Evolutionary conservation across 2,329 filamentous ascomycete genomes (phyloP).

Genomic region (Pseudocercospora macadamiae): DNA sequence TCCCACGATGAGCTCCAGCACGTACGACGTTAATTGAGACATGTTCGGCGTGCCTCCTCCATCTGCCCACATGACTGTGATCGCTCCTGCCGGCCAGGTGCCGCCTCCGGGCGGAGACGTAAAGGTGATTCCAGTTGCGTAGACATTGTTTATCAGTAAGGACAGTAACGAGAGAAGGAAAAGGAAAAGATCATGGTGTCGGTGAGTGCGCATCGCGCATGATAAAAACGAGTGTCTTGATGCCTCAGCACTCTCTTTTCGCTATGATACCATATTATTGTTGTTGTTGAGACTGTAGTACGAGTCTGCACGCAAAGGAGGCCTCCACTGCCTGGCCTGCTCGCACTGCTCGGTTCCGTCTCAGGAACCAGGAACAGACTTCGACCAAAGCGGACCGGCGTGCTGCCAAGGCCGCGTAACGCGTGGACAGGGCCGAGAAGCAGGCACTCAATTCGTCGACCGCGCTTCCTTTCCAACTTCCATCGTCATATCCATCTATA

Average conservation of each 20-base stretch:
- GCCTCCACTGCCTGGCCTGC: too few species aligned
- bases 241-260: too few species aligned
- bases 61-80: conserved; percentile 26
- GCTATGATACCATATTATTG: conserved; percentile 1
- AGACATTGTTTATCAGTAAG: conserved; percentile 17
- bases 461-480: too few species aligned
- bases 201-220: conserved; percentile 15
- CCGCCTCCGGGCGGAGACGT: conserved; percentile 23
- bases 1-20: conserved; percentile 25
- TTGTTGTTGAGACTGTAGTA: background rate
- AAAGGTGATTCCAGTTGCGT: conserved; percentile 23
- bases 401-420: too few species aligned
- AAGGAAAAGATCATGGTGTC: conserved; percentile 10
- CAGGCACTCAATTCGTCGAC: too few species aligned
- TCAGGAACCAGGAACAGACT: too few species aligned
- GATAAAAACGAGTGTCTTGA: conserved; percentile 10
- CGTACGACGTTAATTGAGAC: conserved; percentile 21
- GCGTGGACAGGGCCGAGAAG: too few species aligned
- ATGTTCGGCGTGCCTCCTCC: conserved; percentile 23
- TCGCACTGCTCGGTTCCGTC: too few species aligned
- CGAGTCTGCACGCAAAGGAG: too few species aligned
- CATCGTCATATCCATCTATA: too few species aligned
- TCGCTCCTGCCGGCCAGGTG: conserved; percentile 23
- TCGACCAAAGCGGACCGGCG: too few species aligned
- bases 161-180: conserved; percentile 21